Conservation (phyloP, 2,329 filamentous ascomycete genomes). For the Colletotrichum lindemuthianum region DNA sequence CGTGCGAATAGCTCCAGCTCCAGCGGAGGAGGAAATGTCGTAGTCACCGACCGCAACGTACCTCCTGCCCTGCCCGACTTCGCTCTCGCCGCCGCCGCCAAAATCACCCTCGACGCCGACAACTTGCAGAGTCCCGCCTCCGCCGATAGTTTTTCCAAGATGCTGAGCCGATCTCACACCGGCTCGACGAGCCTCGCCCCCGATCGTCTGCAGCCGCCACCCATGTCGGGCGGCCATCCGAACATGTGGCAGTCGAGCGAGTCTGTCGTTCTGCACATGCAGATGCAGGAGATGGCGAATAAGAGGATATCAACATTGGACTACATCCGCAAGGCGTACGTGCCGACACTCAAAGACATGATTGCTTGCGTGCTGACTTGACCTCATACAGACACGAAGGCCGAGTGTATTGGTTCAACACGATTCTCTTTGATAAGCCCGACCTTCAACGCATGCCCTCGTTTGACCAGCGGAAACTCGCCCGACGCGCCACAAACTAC, state of each 20-base stretch:
- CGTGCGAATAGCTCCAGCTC: constrained; percentile 56
- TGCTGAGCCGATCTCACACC: constrained; percentile 55
- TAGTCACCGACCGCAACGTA: constrained; percentile 56
- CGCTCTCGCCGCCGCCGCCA: constrained; percentile 60
- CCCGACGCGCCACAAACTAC: constrained; percentile 91
- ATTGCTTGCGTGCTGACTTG: constrained; percentile 17
- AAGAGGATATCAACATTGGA: constrained; percentile 96
- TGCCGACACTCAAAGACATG: constrained; percentile 37
- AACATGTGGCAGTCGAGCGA: constrained; percentile 53
- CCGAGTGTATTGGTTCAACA: constrained; percentile 98
- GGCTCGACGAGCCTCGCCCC: constrained; percentile 44
- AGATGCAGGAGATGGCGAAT: constrained; percentile 84
- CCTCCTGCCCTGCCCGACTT: constrained; percentile 66
- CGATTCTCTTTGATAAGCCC: constrained; percentile 85
- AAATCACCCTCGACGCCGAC: constrained; percentile 48
- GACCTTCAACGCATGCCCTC: constrained; percentile 86
- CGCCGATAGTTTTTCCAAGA: constrained; percentile 52
- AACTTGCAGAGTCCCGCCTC: constrained; percentile 41
- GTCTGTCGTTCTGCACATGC: constrained; percentile 62
- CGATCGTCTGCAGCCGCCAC: constrained; percentile 43
- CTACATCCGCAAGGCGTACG: constrained; percentile 91
- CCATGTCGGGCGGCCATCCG: constrained; percentile 38
- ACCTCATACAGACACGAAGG: constrained; percentile 78
- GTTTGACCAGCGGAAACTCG: constrained; percentile 84
- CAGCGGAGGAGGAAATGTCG: constrained; percentile 50